Conservation (phyloP, 495 filamentous ascomycete species). For the Oleoguttula mirabilis region DNA sequence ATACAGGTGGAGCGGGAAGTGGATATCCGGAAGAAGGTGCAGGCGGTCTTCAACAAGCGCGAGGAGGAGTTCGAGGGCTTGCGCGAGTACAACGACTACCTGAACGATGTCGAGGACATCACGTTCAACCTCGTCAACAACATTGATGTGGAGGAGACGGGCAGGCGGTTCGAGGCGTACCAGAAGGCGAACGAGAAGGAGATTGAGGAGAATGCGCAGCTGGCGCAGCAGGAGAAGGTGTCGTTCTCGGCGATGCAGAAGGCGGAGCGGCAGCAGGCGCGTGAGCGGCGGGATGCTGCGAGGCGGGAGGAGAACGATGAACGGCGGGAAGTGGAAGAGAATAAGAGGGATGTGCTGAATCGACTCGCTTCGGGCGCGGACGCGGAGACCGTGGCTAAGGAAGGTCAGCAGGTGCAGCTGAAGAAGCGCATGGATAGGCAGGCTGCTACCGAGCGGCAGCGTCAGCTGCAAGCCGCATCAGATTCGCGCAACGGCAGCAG, state of each 20-base stretch:
- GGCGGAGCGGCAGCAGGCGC: conserved; percentile 57
- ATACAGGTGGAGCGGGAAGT: conserved; percentile 86
- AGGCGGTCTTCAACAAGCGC: conserved; percentile 70
- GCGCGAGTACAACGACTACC: conserved; percentile 79
- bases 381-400: conserved; percentile 39
- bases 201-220: conserved; percentile 43
- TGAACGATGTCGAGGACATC: conserved; percentile 82
- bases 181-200: conserved; percentile 51
- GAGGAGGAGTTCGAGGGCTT: conserved; percentile 84
- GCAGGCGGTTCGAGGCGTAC: conserved; percentile 55
- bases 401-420: conserved; percentile 51
- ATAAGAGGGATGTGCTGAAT: conserved; percentile 46
- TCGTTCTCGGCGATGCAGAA: conserved; percentile 43
- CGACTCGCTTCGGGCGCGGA: conserved; percentile 39
- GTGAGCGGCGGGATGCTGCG: conserved; percentile 42
- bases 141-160: conserved; percentile 55
- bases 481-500: conserved; percentile 26
- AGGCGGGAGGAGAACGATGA: conserved; percentile 46
- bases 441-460: conserved; percentile 23
- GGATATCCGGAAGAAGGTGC: conserved; percentile 73
- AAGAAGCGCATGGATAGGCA: conserved; percentile 45
- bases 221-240: conserved; percentile 42
- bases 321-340: conserved; percentile 45
- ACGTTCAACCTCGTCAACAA: conserved; percentile 76
- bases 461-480: conserved; percentile 19